Evolutionary conservation across 2,329 filamentous ascomycete species (phyloP).

Genomic region (Setomelanomma holmii): DNA sequence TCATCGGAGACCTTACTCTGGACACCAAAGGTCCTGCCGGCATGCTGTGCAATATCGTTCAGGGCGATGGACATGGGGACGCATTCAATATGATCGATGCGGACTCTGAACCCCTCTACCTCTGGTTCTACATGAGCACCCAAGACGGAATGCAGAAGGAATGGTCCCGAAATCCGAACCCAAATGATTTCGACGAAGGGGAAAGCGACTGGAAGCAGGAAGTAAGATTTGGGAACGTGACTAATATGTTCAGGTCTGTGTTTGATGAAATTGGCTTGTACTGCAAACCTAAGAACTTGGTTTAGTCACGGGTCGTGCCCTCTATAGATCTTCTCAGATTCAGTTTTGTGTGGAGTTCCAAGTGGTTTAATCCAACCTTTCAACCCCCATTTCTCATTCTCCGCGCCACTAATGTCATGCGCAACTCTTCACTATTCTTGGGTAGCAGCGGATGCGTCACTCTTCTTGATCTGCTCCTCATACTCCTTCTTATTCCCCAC

Average conservation of each 20-base stretch:
- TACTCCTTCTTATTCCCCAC: too few species aligned
- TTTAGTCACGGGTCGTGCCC: too few species aligned
- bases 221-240: not conserved
- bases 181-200: not conserved
- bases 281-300: not conserved
- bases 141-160: not conserved
- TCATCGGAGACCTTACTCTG: not conserved
- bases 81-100: not conserved
- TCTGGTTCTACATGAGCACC: not conserved
- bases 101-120: not conserved
- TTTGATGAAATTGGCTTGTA: constrained; percentile 1
- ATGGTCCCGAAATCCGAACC: not conserved
- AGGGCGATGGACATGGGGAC: not conserved
- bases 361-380: too few species aligned
- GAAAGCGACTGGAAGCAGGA: not conserved
- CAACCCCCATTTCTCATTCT: too few species aligned
- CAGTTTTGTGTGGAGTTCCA: too few species aligned
- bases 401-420: too few species aligned
- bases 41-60: not conserved
- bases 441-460: too few species aligned
- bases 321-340: too few species aligned
- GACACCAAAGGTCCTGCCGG: not conserved
- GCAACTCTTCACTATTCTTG: too few species aligned
- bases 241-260: not conserved
- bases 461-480: too few species aligned